Conservation (phyloP, 495 filamentous ascomycete genomes). For the Neurospora pannonica region DNA sequence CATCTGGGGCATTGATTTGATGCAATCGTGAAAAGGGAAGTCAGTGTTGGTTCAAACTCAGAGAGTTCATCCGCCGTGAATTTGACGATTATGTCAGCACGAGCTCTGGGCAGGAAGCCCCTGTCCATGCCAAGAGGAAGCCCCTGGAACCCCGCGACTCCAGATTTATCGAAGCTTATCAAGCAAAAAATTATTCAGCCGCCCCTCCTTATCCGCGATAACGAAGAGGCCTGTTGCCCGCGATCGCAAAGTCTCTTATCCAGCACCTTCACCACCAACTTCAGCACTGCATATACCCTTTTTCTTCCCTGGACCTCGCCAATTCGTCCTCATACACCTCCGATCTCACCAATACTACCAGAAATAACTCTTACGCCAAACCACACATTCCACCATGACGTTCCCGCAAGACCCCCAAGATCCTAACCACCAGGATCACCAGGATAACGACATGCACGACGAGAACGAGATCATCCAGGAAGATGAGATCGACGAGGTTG, state of each 20-base stretch:
- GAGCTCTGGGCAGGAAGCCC: not conserved
- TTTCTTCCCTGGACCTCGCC: not conserved
- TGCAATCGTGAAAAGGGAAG: not conserved
- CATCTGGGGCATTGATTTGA: not conserved
- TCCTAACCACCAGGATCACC: slow-evolving; percentile 34
- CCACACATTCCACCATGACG: slow-evolving; percentile 28
- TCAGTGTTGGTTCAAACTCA: not conserved
- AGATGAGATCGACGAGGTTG: slow-evolving; percentile 29
- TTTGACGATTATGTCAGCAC: not conserved
- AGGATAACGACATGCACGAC: slow-evolving; percentile 51
- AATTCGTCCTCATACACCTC: not conserved
- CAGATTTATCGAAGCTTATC: not conserved
- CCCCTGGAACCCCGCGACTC: not conserved
- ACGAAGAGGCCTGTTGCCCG: not conserved
- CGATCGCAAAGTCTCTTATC: not conserved
- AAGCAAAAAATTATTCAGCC: not conserved
- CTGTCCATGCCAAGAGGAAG: not conserved
- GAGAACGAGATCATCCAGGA: slow-evolving; percentile 42
- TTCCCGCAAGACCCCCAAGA: slow-evolving; percentile 31
- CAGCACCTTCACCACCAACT: not conserved
- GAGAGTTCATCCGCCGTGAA: not conserved
- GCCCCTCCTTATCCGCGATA: not conserved
- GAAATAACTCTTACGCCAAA: not conserved
- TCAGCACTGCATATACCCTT: not conserved
- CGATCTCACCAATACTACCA: not conserved